Evolutionary conservation across 495 filamentous ascomycete genomes (phyloP).

Genomic region (Beverwykella pulmonaria): DNA sequence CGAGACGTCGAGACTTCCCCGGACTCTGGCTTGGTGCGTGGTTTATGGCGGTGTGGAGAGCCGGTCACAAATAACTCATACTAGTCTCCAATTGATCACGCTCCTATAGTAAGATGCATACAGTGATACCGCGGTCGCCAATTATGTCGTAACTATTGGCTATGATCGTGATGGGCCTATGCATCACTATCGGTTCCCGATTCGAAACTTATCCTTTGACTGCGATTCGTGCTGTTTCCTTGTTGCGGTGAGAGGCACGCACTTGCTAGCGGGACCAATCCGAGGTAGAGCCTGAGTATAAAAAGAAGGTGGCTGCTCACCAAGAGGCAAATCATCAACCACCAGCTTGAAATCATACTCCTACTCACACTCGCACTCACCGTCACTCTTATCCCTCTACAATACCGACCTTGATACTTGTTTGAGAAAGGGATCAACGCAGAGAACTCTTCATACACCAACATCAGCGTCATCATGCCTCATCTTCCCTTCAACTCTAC

Average conservation of each 20-base stretch:
- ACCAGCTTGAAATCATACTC: no score
- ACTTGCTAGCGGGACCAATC: neutral
- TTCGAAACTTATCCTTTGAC: conserved; percentile 18
- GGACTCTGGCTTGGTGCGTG: conserved; percentile 22
- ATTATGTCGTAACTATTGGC: conserved; percentile 15
- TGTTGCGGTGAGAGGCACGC: conserved; percentile 35
- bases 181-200: conserved; percentile 17
- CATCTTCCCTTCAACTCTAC: conserved; percentile 32
- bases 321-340: neutral
- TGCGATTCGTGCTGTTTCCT: conserved; percentile 20
- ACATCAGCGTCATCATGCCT: conserved; percentile 28
- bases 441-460: conserved; percentile 13
- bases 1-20: conserved; percentile 29
- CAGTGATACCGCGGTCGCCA: conserved; percentile 15
- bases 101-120: conserved; percentile 31
- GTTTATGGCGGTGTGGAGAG: conserved; percentile 33
- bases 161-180: conserved; percentile 19
- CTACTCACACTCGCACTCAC: conserved; percentile 1
- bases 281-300: conserved; percentile 7
- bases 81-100: conserved; percentile 28
- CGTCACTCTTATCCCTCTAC: neutral
- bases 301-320: conserved; percentile 11
- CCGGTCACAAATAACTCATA: conserved; percentile 19
- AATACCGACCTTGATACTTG: neutral
- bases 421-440: neutral